phyloP scores from a whole-genome alignment of 495 filamentous ascomycete genomes.

The Penicillium alfredii region DNA sequence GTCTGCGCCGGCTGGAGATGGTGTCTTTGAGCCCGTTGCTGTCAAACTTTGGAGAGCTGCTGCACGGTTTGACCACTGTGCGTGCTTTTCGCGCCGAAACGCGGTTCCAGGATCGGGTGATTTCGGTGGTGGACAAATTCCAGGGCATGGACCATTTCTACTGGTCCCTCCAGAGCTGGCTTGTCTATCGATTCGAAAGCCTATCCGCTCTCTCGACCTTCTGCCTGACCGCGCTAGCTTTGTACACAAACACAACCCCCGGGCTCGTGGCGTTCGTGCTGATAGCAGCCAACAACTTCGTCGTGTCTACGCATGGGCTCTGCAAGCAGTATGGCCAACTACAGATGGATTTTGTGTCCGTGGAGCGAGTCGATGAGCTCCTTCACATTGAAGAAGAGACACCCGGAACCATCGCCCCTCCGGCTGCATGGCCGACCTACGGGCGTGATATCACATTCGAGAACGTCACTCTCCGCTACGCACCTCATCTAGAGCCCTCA shows the following conservation, averaged over 20 bases:
- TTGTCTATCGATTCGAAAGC: constrained; percentile 69
- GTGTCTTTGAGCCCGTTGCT: constrained; percentile 75
- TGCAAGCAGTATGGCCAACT: constrained; percentile 73
- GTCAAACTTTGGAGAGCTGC: constrained; percentile 76
- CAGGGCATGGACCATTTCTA: constrained; percentile 93
- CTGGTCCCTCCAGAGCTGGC: constrained; percentile 78
- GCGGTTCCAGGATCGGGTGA: constrained; percentile 69
- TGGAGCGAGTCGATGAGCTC: constrained; percentile 75
- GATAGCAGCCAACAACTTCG: constrained; percentile 41
- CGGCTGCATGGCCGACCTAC: constrained; percentile 68
- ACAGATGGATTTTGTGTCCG: constrained; percentile 86
- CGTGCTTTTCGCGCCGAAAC: constrained; percentile 65
- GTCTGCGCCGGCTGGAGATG: constrained; percentile 74
- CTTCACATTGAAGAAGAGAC: constrained; percentile 69
- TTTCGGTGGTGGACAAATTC: constrained; percentile 71
- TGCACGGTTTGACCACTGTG: constrained; percentile 75
- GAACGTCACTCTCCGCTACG: constrained; percentile 70
- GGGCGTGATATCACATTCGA: constrained; percentile 68
- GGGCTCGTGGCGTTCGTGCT: constrained; percentile 71
- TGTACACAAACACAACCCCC: constrained; percentile 61
- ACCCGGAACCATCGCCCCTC: constrained; percentile 56
- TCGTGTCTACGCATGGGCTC: constrained; percentile 62
- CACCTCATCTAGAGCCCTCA: constrained; percentile 65
- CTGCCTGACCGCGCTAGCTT: constrained; percentile 59
- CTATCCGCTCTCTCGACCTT: constrained; percentile 68